Evolutionary conservation across 768 basidiomycete genomes (phyloP).

Genomic region (Tricholoma sp.): DNA sequence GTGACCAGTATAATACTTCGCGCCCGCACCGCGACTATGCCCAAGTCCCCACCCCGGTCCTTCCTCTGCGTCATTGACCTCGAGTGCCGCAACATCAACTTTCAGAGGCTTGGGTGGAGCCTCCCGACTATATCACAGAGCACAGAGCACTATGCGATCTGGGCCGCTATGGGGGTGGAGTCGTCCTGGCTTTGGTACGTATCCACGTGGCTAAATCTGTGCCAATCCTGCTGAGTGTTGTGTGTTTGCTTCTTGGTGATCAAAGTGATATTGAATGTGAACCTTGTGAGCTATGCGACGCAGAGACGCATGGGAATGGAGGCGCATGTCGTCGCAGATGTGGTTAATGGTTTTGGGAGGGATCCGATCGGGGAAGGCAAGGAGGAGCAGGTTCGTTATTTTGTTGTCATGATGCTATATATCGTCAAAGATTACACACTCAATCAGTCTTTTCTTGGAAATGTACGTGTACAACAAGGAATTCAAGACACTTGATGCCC

Average conservation of each 20-base stretch:
- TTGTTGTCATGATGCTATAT: background rate
- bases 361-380: constrained; percentile 87
- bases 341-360: constrained; percentile 83
- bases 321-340: constrained; percentile 65
- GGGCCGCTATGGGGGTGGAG: constrained; percentile 57
- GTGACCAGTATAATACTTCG: background rate
- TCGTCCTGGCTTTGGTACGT: constrained; percentile 82
- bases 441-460: background rate
- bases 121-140: constrained; percentile 41
- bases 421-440: background rate
- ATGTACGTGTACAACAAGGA: constrained; percentile 76
- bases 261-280: constrained; percentile 86
- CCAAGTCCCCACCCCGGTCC: constrained; percentile 4
- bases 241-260: constrained; percentile 62
- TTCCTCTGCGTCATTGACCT: constrained; percentile 4
- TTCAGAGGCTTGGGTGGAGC: constrained; percentile 28
- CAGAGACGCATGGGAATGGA: constrained; percentile 74
- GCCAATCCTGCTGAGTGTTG: background rate
- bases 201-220: constrained; percentile 15
- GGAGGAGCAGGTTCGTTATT: constrained; percentile 66
- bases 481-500: constrained; percentile 66
- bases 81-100: constrained; percentile 2
- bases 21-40: background rate
- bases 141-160: constrained; percentile 52
- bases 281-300: constrained; percentile 80